Conservation (phyloP, 176 grass and related monocot genomes). For the Microstegium vimineum region DNA sequence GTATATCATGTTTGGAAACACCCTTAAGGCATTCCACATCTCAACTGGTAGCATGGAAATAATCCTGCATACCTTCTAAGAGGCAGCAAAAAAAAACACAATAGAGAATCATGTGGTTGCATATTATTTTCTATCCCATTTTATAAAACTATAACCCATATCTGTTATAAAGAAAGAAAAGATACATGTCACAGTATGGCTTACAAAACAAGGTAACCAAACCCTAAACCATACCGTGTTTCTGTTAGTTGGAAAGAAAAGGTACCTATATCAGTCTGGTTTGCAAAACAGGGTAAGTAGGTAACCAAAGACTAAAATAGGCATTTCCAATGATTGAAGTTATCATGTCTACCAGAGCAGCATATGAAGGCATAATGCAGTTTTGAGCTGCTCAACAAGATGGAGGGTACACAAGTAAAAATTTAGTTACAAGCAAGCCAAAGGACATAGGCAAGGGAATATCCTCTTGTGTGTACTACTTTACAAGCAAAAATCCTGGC, state of each 20-base stretch:
- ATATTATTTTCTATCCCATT: not conserved
- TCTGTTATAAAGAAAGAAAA: not conserved
- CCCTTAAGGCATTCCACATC: not conserved
- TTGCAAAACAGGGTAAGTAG: not conserved
- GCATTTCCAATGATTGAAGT: not conserved
- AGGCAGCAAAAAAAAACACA: not conserved
- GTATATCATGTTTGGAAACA: not conserved
- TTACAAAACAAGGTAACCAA: not conserved
- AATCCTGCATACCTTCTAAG: not conserved
- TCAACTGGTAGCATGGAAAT: not conserved
- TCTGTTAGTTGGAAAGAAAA: not conserved
- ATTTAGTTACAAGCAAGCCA: not conserved
- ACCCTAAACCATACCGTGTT: not conserved
- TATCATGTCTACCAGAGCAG: not conserved
- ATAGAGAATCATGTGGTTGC: not conserved
- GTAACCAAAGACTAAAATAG: not conserved
- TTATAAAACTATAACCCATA: not conserved
- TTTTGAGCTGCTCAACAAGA: not conserved
- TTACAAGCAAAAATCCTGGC: not conserved
- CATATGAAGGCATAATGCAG: not conserved
- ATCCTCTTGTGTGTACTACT: not conserved
- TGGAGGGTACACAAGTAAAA: too few relatives aligned
- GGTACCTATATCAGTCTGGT: not conserved
- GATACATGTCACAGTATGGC: not conserved
- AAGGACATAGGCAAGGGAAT: not conserved